Percentiles rank a stretch among this genome's conserved stretches.
These are phyloP conservation scores for Penicillium argentinense DNA, from an alignment of 495 filamentous ascomycete species.

Conservation along the genomic window DNA sequence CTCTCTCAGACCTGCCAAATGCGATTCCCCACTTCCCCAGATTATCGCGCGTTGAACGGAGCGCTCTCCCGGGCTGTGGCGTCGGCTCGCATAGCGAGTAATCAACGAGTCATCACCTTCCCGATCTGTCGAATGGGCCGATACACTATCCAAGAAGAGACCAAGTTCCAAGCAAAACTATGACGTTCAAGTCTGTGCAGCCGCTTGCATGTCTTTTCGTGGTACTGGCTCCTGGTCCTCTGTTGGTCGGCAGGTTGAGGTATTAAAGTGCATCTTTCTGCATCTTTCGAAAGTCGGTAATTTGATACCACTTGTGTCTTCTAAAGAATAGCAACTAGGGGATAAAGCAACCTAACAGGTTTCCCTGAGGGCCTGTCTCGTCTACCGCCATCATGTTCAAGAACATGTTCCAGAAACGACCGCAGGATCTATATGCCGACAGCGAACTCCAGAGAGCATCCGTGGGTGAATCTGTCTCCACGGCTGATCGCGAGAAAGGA, in stretches of 20 bases:
- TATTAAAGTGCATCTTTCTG: background rate
- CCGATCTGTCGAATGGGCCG: constrained; percentile 3
- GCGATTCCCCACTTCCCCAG: constrained; percentile 19
- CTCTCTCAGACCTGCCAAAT: constrained; percentile 3
- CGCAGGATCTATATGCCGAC: constrained; percentile 14
- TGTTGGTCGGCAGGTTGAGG: background rate
- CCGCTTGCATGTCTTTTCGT: background rate
- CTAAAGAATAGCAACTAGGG: too few species aligned
- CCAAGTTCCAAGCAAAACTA: background rate
- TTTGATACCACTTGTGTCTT: too few species aligned
- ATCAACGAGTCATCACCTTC: constrained; percentile 29
- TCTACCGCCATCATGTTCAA: constrained; percentile 17
- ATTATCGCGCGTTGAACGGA: constrained; percentile 12
- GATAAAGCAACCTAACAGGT: too few species aligned
- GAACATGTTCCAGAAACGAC: constrained; percentile 16
- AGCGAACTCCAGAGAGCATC: constrained; percentile 10
- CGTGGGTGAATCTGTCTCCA: constrained; percentile 15
- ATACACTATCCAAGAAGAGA: background rate
- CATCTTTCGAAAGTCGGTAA: too few species aligned
- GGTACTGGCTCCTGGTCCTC: background rate
- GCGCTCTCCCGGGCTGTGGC: too few species aligned
- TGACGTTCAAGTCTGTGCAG: background rate
- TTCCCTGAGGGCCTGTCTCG: background rate
- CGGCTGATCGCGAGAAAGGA: constrained; percentile 24
- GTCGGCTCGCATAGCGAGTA: too few species aligned